Evolutionary conservation across 2,329 filamentous ascomycete genomes (phyloP), one percentile per base, ranked within the genome.

Genomic region (Microsporum audouinii): DNA sequence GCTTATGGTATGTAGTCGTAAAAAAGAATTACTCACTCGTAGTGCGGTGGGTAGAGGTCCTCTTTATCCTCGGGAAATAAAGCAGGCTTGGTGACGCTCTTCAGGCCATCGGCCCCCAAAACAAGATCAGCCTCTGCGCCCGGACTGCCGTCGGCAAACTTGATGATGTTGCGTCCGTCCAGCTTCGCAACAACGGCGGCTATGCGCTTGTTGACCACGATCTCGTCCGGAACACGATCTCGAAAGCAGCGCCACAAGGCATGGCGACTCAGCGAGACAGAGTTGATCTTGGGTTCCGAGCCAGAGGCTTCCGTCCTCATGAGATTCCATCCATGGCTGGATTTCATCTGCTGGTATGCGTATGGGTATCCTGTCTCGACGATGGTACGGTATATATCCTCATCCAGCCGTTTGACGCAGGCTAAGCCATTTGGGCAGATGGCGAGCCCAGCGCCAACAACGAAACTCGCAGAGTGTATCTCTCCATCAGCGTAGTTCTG

Each of bases 81-180:
- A 0, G 71, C 71, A 39, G 63, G 69, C 60, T 72, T 74, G 1
- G 69, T 69, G 0, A 67, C 69, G 55, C 74, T 75, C 56, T 71
- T 71, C 14, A 78, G 57, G 0, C 76, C 76, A 66, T 78, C 76
- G 0, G 75, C 73, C 3, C 76, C 76, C 57, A 78, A 71, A 1
- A 78, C 68, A 29, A 78, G 65, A 67, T 78, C 76, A 4, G 71
- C 75, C 49, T 73, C 68, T 7, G 67, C 66, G 14, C 71, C 64
- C 0, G 64, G 17, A 58, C 68, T 72, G 0, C 67, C 70, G 62
- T 76, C 74, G 1, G 63, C 66, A 62, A 78, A 77, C 1, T 63
- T 63, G 7, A 76, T 63, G 5, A 67, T 27, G 59, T 71, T 71
- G 8, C 61, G 66, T 1, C 66, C 68, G 12, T 69, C 56, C 3